Conservation (phyloP, 1,284 basidiomycete genomes). For the Austroboletus niveus region DNA sequence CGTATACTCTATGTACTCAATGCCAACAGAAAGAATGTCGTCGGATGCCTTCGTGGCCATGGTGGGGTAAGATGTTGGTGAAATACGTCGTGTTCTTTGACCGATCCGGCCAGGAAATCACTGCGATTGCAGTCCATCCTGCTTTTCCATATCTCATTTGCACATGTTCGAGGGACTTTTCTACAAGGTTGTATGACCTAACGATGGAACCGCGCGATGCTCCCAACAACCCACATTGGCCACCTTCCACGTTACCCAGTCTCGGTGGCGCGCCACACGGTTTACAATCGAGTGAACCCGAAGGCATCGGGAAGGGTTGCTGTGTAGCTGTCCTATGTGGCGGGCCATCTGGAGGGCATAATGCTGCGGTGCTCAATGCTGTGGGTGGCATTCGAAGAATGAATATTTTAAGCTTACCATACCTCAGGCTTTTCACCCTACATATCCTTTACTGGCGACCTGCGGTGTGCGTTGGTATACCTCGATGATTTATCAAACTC, state of each 20-base stretch:
- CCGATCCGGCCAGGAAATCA: conserved; percentile 51
- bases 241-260: conserved; percentile 47
- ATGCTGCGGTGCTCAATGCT: conserved; percentile 61
- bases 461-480: conserved; percentile 54
- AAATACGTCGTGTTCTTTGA: conserved; percentile 2
- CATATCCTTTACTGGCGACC: conserved; percentile 63
- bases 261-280: conserved; percentile 69
- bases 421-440: conserved; percentile 61
- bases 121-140: conserved; percentile 63
- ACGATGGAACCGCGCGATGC: conserved; percentile 34
- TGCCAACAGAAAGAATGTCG: conserved; percentile 36
- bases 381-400: conserved; percentile 37
- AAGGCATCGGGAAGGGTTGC: conserved; percentile 59
- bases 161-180: conserved; percentile 67
- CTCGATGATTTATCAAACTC: conserved; percentile 5
- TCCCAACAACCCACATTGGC: conserved; percentile 58
- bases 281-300: conserved; percentile 53
- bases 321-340: conserved; percentile 66
- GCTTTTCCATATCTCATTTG: conserved; percentile 55
- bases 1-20: conserved; percentile 55
- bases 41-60: conserved; percentile 59
- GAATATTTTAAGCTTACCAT: conserved; percentile 8
- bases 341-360: conserved; percentile 67
- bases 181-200: conserved; percentile 64
- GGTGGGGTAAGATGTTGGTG: conserved; percentile 55